Base-by-base conservation (phyloP, 2,329 filamentous ascomycete species). In the Penicillium brevicompactum region DNA sequence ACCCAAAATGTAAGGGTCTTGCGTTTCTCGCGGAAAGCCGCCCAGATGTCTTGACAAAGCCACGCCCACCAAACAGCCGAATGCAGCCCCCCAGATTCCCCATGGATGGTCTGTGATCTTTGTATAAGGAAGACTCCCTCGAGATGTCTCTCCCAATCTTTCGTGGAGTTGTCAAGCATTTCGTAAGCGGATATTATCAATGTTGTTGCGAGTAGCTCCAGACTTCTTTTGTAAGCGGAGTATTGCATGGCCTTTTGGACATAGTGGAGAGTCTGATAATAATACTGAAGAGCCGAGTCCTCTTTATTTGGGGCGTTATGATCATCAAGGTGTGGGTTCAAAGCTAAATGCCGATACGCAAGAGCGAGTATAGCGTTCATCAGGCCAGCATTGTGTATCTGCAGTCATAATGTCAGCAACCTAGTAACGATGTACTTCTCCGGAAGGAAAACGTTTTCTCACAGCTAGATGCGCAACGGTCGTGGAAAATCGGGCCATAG, bases 41-140 rank as follows among this genome's bases (percentile, higher is more conserved):
- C 68, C 63, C 67, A 67, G 8, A 67, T 54, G 41, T 70, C 68
- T 51, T 70, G 66, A n/a, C 63, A 62, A 7, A 70, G 62, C 68
- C 68, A 70, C 7, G 66, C 64, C 67, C 67, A 70, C 66, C 68
- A 70, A 1, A 68, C 67, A 4, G 67, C 67, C 3, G 59, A 55
- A 46, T 64, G 60, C 2, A 70, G 44, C 6, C 68, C 67, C 0
- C 55, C 56, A 2, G 68, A 62, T 8, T 67, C 66, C 18, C 67
- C 67, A 50, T 70, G 61, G 34, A 70, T 67, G 2, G 52, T 57
- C 46, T 70, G 68, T 3, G 66, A 68, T 43, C 66, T 59, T 42
- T 69, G 66, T 11, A 70, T 69, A 9, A 62, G 55, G 22, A 66
- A 67, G 5, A 70, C 63, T 1, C 68, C 68, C 51, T 70, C 59